A percentile compares a stretch with the other conserved stretches of the same genome.
These are phyloP conservation scores for Lichenothelia convexa DNA, from an alignment of 495 filamentous ascomycete genomes.

Conservation along the genomic window DNA sequence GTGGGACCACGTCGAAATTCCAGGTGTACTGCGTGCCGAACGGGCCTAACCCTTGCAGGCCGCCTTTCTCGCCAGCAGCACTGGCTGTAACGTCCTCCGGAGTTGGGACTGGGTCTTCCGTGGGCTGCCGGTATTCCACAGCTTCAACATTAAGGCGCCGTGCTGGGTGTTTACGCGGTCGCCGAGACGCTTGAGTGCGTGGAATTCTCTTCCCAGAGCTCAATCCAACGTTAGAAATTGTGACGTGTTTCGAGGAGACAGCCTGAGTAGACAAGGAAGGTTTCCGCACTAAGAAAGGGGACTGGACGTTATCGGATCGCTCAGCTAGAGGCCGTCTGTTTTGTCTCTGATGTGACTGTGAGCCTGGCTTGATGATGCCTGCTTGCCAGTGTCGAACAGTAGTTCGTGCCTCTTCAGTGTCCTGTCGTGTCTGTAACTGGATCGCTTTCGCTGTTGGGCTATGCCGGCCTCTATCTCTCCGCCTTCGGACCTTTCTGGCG, in stretches of 20 bases:
- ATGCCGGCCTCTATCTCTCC: constrained; percentile 45
- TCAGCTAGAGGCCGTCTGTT: no score
- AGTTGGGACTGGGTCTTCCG: constrained; percentile 13
- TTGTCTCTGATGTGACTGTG: constrained; percentile 8
- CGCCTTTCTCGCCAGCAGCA: constrained; percentile 2
- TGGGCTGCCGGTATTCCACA: constrained; percentile 19
- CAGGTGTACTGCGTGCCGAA: constrained; percentile 49
- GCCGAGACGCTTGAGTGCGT: no score
- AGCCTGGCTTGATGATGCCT: constrained; percentile 40
- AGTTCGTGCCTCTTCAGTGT: constrained; percentile 57
- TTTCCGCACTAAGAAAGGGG: no score
- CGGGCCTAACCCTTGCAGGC: constrained; percentile 35
- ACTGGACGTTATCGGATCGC: no score
- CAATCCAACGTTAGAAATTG: no score
- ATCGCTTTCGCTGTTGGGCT: constrained; percentile 63
- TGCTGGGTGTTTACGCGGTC: constrained; percentile 13
- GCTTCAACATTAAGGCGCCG: constrained; percentile 15
- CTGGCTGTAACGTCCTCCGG: constrained; percentile 6
- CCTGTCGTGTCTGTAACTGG: constrained; percentile 44
- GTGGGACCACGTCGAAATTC: constrained; percentile 54
- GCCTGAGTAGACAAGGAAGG: no score
- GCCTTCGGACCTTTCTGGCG: constrained; percentile 44
- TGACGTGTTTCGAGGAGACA: no score
- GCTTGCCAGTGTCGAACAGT: constrained; percentile 57
- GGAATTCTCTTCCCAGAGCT: no score